Percentiles rank a stretch among this genome's conserved stretches.
These are phyloP conservation scores for Daedaleopsis nitida DNA, from an alignment of 768 basidiomycete genomes.

Conservation along the genomic window DNA sequence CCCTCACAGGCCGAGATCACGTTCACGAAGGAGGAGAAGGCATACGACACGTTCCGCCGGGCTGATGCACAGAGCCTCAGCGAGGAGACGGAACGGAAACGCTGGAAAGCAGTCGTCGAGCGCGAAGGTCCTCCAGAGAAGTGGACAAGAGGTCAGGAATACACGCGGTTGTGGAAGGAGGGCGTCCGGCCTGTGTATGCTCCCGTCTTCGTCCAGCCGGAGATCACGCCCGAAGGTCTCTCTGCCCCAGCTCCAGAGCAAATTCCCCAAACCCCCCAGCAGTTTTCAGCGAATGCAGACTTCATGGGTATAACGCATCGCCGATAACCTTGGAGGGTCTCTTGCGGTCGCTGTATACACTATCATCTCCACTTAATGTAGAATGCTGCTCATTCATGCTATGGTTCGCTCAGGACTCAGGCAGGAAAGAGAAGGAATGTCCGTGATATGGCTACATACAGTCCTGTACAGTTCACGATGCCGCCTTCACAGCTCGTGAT, in stretches of 20 bases:
- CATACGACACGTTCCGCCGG: slow-evolving; percentile 61
- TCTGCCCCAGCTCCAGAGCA: slow-evolving; percentile 4
- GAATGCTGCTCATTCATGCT: background rate
- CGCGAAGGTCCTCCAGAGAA: slow-evolving; percentile 37
- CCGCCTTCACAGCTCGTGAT: slow-evolving; percentile 53
- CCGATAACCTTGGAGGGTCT: background rate
- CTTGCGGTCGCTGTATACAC: slow-evolving; percentile 2
- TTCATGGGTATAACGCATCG: slow-evolving; percentile 2
- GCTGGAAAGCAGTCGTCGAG: slow-evolving; percentile 62
- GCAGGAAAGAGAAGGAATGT: slow-evolving; percentile 3
- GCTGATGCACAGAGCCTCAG: slow-evolving; percentile 42
- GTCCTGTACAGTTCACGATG: slow-evolving; percentile 16
- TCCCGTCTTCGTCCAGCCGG: slow-evolving; percentile 50
- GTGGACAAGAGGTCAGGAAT: slow-evolving; percentile 78
- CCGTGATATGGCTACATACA: slow-evolving; percentile 26
- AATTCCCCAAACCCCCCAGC: background rate
- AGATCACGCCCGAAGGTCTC: slow-evolving; percentile 22
- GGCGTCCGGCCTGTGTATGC: slow-evolving; percentile 70
- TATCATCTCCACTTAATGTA: background rate
- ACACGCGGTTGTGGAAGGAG: slow-evolving; percentile 71
- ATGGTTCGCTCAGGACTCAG: background rate
- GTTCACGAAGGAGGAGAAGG: slow-evolving; percentile 62
- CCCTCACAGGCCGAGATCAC: slow-evolving; percentile 61
- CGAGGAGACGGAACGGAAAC: slow-evolving; percentile 48
- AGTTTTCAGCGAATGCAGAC: background rate